These are phyloP conservation scores for Pleurotus cornucopiae DNA, from an alignment of 768 basidiomycete genomes.

Conservation along the genomic window DNA sequence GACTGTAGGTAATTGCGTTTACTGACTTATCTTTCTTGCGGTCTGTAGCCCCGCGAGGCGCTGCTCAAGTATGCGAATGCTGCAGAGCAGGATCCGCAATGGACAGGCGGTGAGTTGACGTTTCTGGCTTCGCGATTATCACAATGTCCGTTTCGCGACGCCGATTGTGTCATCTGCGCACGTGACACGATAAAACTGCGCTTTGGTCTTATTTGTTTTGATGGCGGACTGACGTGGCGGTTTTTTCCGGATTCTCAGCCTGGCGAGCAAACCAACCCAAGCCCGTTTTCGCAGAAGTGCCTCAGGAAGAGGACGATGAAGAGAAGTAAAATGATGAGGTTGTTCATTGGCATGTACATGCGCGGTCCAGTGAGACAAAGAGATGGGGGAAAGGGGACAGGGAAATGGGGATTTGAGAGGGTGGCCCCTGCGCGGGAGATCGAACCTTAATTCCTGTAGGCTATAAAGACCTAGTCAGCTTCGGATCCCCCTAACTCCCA, in stretches of 20 bases:
- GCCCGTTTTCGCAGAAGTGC: conserved; percentile 73
- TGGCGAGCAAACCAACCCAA: conserved; percentile 85
- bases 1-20: neutral
- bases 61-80: conserved; percentile 86
- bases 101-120: conserved; percentile 70
- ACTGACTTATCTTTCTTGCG: conserved; percentile 17
- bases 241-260: conserved; percentile 60
- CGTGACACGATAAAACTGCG: conserved; percentile 25
- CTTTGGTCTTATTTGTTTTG: conserved; percentile 40
- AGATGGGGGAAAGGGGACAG: conserved; percentile 16
- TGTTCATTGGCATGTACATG: conserved; percentile 10
- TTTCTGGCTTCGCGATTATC: conserved; percentile 12
- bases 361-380: conserved; percentile 12
- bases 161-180: conserved; percentile 17
- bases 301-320: conserved; percentile 56
- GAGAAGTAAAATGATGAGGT: conserved; percentile 17
- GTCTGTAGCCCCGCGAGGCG: conserved; percentile 86
- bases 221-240: conserved; percentile 61
- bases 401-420: conserved; percentile 28
- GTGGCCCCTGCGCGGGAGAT: conserved; percentile 78
- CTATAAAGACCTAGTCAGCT: conserved; percentile 78
- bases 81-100: conserved; percentile 76
- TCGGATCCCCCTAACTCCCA: conserved; percentile 70
- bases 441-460: conserved; percentile 78
- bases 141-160: conserved; percentile 8